Percentiles rank a stretch among this genome's conserved stretches.
These are phyloP conservation scores for Blastobotrys attinorum DNA, from an alignment of 805 yeast species.

Conservation along the genomic window DNA sequence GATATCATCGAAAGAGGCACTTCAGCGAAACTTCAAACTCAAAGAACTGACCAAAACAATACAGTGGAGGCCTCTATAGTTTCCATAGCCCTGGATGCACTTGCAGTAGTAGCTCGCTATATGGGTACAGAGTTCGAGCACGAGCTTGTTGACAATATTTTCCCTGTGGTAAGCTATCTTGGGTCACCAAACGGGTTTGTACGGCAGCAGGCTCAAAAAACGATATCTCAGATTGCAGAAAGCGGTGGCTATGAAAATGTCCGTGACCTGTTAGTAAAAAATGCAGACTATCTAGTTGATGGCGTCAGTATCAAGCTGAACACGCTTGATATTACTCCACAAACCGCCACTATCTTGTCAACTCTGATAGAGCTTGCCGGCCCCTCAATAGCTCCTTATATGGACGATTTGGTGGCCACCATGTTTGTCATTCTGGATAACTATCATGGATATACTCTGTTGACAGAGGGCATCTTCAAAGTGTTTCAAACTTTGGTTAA, in stretches of 20 bases:
- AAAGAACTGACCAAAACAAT: background rate
- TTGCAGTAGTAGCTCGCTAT: conserved; percentile 15
- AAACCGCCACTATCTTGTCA: conserved; percentile 60
- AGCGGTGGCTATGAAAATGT: conserved; percentile 47
- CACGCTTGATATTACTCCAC: conserved; percentile 64
- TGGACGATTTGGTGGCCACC: conserved; percentile 66
- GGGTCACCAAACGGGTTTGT: conserved; percentile 46
- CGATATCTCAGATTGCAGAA: conserved; percentile 44
- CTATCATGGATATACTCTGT: conserved; percentile 70
- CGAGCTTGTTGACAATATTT: conserved; percentile 63
- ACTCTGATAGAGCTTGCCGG: conserved; percentile 70
- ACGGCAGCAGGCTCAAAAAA: conserved; percentile 44
- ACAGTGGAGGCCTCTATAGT: conserved; percentile 6
- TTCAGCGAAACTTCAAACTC: background rate
- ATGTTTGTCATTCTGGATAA: conserved; percentile 72
- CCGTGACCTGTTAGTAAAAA: conserved; percentile 47
- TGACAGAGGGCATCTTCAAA: conserved; percentile 66
- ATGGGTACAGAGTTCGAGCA: conserved; percentile 36
- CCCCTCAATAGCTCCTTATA: conserved; percentile 48
- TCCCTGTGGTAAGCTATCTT: conserved; percentile 63
- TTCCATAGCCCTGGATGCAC: conserved; percentile 17
- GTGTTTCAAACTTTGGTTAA: conserved; percentile 39
- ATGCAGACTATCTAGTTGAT: conserved; percentile 77
- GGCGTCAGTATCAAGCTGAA: conserved; percentile 63
- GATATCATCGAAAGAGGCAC: background rate